Percentiles rank a stretch among this genome's conserved stretches.
These are phyloP conservation scores for Phytophthora brassicae DNA, from an alignment of 352 stramenopile genomes.

Conservation along the genomic window DNA sequence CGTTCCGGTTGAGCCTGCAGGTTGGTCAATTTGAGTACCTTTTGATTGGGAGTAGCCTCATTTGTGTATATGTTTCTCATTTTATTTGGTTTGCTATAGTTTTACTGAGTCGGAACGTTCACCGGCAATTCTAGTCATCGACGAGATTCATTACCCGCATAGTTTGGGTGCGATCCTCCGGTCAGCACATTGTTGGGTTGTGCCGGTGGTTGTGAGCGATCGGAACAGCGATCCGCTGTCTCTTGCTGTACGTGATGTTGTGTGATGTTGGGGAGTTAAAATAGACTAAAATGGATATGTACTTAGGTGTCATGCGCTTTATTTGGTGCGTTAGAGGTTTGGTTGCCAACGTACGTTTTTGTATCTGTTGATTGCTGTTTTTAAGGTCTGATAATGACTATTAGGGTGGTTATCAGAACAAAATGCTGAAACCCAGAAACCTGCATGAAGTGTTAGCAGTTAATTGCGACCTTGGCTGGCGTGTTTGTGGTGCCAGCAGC, in stretches of 20 bases:
- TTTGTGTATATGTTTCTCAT: too few relatives aligned
- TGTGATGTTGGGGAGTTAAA: too few relatives aligned
- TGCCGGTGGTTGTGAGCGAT: conserved; percentile 66
- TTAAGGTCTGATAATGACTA: background rate
- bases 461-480: conserved; percentile 70
- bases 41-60: too few relatives aligned
- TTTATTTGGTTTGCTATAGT: too few relatives aligned
- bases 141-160: conserved; percentile 82
- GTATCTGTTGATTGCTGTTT: background rate
- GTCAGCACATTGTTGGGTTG: conserved; percentile 80
- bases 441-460: conserved; percentile 70
- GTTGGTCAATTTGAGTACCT: conserved; percentile 13
- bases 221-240: conserved; percentile 74
- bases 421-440: conserved; percentile 66
- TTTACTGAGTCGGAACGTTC: conserved; percentile 38
- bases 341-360: conserved; percentile 59
- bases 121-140: conserved; percentile 69
- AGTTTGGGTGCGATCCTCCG: conserved; percentile 82
- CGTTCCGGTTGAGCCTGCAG: conserved; percentile 39
- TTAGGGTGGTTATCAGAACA: conserved; percentile 39
- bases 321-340: conserved; percentile 73
- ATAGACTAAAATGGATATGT: too few relatives aligned
- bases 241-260: conserved; percentile 34
- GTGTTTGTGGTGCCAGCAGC: conserved; percentile 67
- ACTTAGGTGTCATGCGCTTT: conserved; percentile 56